Conservation (phyloP, 441 rosid species). For the Pelargonium fulgidum region DNA sequence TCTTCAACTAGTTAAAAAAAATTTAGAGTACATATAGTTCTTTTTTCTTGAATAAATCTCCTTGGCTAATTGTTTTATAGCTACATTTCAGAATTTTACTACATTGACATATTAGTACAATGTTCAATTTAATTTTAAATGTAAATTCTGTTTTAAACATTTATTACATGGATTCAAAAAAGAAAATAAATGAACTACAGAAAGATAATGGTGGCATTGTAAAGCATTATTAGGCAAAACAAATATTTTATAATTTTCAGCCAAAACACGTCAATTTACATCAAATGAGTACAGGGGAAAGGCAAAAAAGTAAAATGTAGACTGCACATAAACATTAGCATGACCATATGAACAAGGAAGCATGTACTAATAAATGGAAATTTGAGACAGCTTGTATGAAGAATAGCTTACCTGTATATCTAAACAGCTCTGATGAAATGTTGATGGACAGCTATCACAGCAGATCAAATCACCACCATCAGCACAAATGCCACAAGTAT, state of each 20-base stretch:
- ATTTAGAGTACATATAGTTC: no score
- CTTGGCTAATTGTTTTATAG: no score
- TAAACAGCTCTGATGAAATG: slow-evolving; percentile 88
- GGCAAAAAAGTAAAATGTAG: not conserved
- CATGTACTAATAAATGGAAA: not conserved
- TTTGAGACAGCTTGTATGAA: not conserved
- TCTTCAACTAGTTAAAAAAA: no score
- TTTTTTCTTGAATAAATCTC: no score
- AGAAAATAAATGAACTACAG: not conserved
- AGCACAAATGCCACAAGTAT: slow-evolving; percentile 91
- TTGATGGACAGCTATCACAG: slow-evolving; percentile 96
- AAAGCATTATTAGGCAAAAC: not conserved
- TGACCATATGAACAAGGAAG: not conserved
- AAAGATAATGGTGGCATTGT: not conserved
- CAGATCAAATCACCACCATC: slow-evolving; percentile 98
- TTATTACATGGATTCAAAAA: not conserved
- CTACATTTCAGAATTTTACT: no score
- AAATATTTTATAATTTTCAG: slow-evolving; percentile 1
- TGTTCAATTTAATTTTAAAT: no score
- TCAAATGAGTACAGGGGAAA: not conserved
- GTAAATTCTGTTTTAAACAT: not conserved
- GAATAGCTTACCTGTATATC: slow-evolving; percentile 51
- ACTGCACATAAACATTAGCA: not conserved
- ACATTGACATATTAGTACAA: no score
- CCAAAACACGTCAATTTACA: not conserved